Base-by-base conservation (phyloP, 2,329 filamentous ascomycete species). In the Herpomyces periplanetae region DNA sequence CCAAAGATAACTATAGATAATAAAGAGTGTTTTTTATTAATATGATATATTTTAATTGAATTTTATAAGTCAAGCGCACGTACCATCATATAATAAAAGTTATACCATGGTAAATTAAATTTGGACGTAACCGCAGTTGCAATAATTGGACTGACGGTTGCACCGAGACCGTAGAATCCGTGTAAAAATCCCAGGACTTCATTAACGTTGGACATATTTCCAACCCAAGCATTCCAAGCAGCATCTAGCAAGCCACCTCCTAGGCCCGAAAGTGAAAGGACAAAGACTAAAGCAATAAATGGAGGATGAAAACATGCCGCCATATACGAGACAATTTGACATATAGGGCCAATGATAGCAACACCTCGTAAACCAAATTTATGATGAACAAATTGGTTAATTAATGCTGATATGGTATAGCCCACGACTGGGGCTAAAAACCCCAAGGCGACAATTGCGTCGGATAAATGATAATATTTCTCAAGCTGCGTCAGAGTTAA, bases 11-110 rank as follows among this genome's bases (percentile, higher is more conserved):
- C 41, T 41, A 11, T 11, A 15, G n/a, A 10, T 16, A 11, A 8
- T 17, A 8, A 7, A 11, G 3, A 10, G 14, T 7, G 8, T 7
- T 9, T 19, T 11, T 9, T 7, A 16, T 8, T 1, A 13, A 4
- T 6, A 3, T 3, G 10, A 4, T 12, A 5, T 5, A n/a, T 17
- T 4, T 27, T 25, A 10, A 23, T 18, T 12, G 17, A 10, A 13
- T n/a, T 9, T 19, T 8, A 9, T 8, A 7, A 10, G 17, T 15
- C 18, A 11, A 3, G 8, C 7, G 6, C 10, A 31, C 45, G 25
- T 29, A 62, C 53, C 56, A 71, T 63, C 21, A 69, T 38, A 31
- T 68, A 69, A 36, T 66, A 75, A 35, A 62, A 73, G 5, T 43
- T 43, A 28, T 59, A 68, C 66, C 66, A 80, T 0, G 42, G 41